phyloP scores from a whole-genome alignment of 2,329 filamentous ascomycete genomes.

The Dendrostoma leiphaemia region DNA sequence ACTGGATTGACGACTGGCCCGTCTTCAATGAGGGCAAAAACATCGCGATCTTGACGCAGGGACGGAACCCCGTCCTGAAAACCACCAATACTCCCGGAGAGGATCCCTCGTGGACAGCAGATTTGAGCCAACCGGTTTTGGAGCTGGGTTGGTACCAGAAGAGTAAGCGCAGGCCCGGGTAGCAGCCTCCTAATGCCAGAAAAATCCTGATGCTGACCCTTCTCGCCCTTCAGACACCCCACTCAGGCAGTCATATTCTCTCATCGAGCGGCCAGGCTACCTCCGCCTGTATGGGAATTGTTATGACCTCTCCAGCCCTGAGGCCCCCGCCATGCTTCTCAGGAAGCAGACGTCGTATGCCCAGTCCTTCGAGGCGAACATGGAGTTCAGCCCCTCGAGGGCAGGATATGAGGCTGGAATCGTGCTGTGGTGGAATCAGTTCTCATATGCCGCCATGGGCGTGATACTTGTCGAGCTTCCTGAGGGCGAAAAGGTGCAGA shows the following conservation, averaged over 20 bases:
- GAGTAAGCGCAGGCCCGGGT: constrained; percentile 22
- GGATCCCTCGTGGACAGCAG: constrained; percentile 27
- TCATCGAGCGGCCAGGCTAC: constrained; percentile 40
- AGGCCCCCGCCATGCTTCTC: constrained; percentile 50
- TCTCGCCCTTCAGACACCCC: constrained; percentile 46
- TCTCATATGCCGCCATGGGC: constrained; percentile 33
- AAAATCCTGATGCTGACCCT: no score
- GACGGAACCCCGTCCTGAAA: constrained; percentile 23
- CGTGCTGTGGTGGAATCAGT: constrained; percentile 53
- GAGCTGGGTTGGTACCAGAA: constrained; percentile 39
- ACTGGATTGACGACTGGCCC: constrained; percentile 52
- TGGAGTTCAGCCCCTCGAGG: constrained; percentile 44
- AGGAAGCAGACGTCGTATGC: constrained; percentile 49
- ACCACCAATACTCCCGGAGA: constrained; percentile 29
- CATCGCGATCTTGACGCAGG: constrained; percentile 36
- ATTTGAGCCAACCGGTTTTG: constrained; percentile 31
- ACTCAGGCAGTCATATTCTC: constrained; percentile 41
- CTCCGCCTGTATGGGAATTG: constrained; percentile 51
- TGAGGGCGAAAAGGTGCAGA: constrained; percentile 13
- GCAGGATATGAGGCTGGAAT: constrained; percentile 49
- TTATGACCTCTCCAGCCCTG: constrained; percentile 48
- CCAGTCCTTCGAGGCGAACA: constrained; percentile 39
- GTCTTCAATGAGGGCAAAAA: constrained; percentile 46
- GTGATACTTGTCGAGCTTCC: constrained; percentile 23
- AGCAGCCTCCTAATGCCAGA: no score